phyloP scores from a whole-genome alignment of 257 asterid genomes.

The Gentiana macrophylla region DNA sequence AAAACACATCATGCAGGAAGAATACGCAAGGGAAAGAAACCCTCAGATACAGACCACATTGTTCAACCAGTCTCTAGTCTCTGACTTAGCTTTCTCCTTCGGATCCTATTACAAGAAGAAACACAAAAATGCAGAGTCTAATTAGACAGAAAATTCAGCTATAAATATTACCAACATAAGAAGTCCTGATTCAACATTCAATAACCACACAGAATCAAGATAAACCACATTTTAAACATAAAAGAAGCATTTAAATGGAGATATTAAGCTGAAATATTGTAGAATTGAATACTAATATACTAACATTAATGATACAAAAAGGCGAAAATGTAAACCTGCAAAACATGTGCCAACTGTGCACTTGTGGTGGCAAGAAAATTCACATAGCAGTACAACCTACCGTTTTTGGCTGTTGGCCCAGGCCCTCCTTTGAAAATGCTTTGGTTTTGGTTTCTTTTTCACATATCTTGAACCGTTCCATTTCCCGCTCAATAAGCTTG shows the following conservation, averaged over 20 bases:
- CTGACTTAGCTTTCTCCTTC: slow-evolving; percentile 91
- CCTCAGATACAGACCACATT: slow-evolving; percentile 62
- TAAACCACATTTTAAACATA: not conserved
- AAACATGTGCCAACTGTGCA: not conserved
- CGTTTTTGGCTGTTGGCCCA: slow-evolving; percentile 98
- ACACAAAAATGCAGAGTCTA: not conserved
- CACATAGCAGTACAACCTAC: slow-evolving; percentile 31
- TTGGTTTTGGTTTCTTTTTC: slow-evolving; percentile 99
- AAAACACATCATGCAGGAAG: not conserved
- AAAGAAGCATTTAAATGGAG: not conserved
- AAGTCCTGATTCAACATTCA: not conserved
- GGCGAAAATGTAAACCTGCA: too few species aligned
- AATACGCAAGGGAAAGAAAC: slow-evolving; percentile 14
- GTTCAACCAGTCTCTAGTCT: slow-evolving; percentile 98
- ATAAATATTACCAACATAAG: not conserved
- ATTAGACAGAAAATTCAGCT: too few species aligned
- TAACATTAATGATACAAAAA: not conserved
- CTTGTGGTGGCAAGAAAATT: slow-evolving; percentile 6
- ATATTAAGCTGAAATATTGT: not conserved
- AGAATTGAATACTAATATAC: too few species aligned
- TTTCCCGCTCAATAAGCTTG: slow-evolving; percentile 92
- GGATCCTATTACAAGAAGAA: slow-evolving; percentile 60
- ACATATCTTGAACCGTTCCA: slow-evolving; percentile 95
- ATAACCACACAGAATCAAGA: not conserved
- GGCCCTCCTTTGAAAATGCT: slow-evolving; percentile 99